Evolutionary conservation across 257 asterid genomes (phyloP).

Genomic region (Henckelia pumila): DNA sequence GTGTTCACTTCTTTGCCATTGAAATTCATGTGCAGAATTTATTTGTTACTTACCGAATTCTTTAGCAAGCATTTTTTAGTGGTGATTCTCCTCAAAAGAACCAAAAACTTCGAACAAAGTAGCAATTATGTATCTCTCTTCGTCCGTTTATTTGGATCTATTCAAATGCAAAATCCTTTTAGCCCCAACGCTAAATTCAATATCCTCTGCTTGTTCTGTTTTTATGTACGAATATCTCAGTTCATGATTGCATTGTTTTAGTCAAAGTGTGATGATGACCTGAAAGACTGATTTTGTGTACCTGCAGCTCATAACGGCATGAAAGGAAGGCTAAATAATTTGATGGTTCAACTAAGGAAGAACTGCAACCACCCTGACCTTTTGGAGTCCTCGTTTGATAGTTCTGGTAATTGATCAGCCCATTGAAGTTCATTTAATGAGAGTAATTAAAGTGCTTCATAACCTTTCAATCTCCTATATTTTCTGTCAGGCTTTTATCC

Average conservation of each 20-base stretch:
- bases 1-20: conserved; percentile 33
- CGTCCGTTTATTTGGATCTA: not conserved
- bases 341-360: conserved; percentile 95
- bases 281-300: conserved; percentile 24
- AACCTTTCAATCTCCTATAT: conserved; percentile 7
- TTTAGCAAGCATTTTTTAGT: not conserved
- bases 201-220: not conserved
- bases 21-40: not conserved
- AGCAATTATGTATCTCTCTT: not conserved
- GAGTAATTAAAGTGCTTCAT: not conserved
- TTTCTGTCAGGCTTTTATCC: conserved; percentile 59
- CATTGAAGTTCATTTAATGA: conserved; percentile 6
- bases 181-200: not conserved
- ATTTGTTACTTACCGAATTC: not conserved
- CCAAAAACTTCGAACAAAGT: not conserved
- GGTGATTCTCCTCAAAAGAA: not conserved
- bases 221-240: not conserved
- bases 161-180: not conserved
- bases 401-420: conserved; percentile 65
- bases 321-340: conserved; percentile 75
- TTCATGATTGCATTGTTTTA: conserved; percentile 5
- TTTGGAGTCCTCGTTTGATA: conserved; percentile 77
- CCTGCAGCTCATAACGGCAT: conserved; percentile 64
- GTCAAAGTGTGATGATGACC: conserved; percentile 9
- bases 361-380: conserved; percentile 98